Percentiles rank a stretch among this genome's conserved stretches.
Evolutionary conservation across 73 alveolate genomes (phyloP).

Genomic region (Paramecium sexaurelia): DNA sequence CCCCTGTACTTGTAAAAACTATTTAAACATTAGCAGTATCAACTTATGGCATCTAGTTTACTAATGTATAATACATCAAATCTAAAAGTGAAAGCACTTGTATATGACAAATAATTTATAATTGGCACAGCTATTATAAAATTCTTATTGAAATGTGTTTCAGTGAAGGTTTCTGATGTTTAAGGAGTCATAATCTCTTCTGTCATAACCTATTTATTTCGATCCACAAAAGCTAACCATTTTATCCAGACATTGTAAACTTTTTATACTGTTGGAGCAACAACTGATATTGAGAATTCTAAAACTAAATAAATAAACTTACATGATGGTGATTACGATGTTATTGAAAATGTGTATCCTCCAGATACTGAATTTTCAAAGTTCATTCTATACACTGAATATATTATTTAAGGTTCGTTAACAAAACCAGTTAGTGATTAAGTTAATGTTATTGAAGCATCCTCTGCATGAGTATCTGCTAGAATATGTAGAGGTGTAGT

Average conservation of each 20-base stretch:
- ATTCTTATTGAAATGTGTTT: neutral
- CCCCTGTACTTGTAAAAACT: neutral
- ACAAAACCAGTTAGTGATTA: neutral
- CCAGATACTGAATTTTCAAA: constrained; percentile 23
- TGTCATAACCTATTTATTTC: neutral
- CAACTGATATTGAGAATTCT: neutral
- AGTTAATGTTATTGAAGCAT: neutral
- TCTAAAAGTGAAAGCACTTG: neutral
- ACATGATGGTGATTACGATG: neutral
- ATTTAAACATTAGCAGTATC: neutral
- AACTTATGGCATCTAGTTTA: neutral
- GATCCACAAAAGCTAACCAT: constrained; percentile 13
- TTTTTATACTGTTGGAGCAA: neutral
- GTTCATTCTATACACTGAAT: neutral
- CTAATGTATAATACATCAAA: neutral
- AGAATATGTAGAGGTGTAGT: neutral
- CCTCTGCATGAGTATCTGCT: neutral
- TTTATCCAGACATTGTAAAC: neutral
- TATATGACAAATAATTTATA: neutral
- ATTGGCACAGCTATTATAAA: neutral
- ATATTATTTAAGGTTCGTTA: neutral
- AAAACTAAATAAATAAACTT: neutral
- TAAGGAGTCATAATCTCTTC: neutral
- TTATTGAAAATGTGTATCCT: neutral
- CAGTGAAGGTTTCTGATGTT: neutral